Evolutionary conservation across 495 filamentous ascomycete genomes (phyloP).

Genomic region (Neurospora sublineolata): DNA sequence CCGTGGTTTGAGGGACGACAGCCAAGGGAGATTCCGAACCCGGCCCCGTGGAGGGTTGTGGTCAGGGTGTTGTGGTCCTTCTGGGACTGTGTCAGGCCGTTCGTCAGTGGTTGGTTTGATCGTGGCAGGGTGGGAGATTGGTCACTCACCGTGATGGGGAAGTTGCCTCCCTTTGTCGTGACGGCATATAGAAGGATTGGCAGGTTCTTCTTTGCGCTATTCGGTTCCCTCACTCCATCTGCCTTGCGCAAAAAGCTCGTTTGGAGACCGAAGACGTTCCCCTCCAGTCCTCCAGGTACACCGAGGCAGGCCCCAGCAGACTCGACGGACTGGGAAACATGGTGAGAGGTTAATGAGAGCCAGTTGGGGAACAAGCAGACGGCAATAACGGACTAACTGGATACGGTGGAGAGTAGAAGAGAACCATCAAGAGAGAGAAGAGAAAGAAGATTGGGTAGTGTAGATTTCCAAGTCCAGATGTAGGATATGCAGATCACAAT

Average conservation of each 20-base stretch:
- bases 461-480: not conserved
- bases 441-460: not conserved
- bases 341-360: not conserved
- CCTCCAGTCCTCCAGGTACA: not conserved
- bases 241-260: not conserved
- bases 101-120: not conserved
- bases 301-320: not conserved
- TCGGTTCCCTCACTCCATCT: not conserved
- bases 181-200: not conserved
- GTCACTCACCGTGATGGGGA: not conserved
- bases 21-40: not conserved
- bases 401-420: not conserved
- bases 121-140: not conserved
- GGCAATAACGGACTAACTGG: not conserved
- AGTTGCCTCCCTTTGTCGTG: not conserved
- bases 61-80: not conserved
- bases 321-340: not conserved
- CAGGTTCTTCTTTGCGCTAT: not conserved
- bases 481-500: not conserved
- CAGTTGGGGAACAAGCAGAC: not conserved
- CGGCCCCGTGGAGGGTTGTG: not conserved
- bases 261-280: not conserved
- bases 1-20: slow-evolving; percentile 6
- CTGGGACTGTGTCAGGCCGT: not conserved
- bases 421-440: not conserved